These are phyloP conservation scores for Steccherinum ochraceum DNA, from an alignment of 768 basidiomycete species.

Conservation along the genomic window DNA sequence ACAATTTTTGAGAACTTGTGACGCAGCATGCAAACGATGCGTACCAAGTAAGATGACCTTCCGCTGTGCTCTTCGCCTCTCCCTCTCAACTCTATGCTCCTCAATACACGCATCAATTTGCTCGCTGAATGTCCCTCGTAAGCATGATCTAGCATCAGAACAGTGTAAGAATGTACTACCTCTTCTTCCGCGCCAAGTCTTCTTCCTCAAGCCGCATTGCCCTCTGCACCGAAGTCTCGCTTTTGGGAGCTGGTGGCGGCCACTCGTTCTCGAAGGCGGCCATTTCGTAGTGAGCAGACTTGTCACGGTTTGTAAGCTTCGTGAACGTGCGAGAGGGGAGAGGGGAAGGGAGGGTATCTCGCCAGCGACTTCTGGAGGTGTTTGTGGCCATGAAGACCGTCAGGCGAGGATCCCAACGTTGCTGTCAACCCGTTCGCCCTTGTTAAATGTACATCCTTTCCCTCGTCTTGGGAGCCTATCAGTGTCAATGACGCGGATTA, in stretches of 20 bases:
- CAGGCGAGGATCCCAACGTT: no score
- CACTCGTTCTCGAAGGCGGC: conserved; percentile 11
- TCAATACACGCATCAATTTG: conserved; percentile 12
- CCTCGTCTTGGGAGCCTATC: no score
- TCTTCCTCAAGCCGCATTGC: conserved; percentile 36
- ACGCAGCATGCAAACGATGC: background rate
- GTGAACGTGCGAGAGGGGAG: no score
- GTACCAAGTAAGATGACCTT: conserved; percentile 55
- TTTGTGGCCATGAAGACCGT: no score
- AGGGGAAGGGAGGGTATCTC: no score
- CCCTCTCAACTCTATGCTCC: conserved; percentile 17
- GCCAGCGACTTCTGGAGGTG: no score
- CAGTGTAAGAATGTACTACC: background rate
- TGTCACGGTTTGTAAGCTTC: no score
- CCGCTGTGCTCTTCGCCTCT: conserved; percentile 32
- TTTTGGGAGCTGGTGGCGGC: conserved; percentile 26
- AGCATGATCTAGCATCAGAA: no score
- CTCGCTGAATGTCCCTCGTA: conserved; percentile 4
- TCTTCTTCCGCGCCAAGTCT: conserved; percentile 37
- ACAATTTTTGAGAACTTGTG: background rate
- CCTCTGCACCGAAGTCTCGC: conserved; percentile 38
- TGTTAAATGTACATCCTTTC: no score
- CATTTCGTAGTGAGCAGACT: no score
- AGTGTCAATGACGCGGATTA: no score
- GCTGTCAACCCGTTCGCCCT: no score